Conservation (phyloP, 2,329 filamentous ascomycete genomes). For the Colletotrichum lentis region DNA sequence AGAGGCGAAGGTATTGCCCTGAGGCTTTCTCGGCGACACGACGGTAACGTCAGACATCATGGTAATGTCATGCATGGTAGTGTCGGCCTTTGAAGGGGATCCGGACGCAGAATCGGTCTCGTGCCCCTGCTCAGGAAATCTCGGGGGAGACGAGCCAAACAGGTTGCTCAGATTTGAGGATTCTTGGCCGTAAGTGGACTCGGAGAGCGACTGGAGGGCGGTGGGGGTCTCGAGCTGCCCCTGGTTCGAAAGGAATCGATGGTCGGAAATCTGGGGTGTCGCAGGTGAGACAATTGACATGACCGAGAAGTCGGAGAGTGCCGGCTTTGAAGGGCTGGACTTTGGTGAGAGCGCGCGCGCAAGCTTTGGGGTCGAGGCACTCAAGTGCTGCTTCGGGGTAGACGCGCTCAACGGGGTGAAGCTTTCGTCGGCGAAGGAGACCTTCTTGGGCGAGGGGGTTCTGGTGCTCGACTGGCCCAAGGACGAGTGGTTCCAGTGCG, state of each 20-base stretch:
- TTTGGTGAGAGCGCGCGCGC: slow-evolving; percentile 11
- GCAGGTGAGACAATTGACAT: slow-evolving; percentile 22
- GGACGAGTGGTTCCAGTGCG: not conserved
- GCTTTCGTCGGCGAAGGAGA: slow-evolving; percentile 27
- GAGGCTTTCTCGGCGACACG: slow-evolving; percentile 1
- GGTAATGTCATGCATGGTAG: slow-evolving; percentile 28
- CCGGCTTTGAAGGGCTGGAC: slow-evolving; percentile 21
- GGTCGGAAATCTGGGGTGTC: not conserved
- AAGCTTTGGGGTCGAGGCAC: slow-evolving; percentile 11
- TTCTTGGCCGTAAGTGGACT: not conserved
- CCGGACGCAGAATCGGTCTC: slow-evolving; percentile 5
- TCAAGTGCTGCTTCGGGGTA: not conserved
- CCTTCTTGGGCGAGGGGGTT: slow-evolving; percentile 30
- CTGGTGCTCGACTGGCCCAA: not conserved
- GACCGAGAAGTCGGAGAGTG: slow-evolving; percentile 19
- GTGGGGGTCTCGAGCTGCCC: not conserved
- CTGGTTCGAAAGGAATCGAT: slow-evolving; percentile 2
- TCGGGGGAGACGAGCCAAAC: not conserved
- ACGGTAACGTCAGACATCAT: slow-evolving; percentile 26
- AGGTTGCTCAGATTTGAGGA: not conserved
- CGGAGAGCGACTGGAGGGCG: slow-evolving; percentile 1
- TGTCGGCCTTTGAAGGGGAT: slow-evolving; percentile 24
- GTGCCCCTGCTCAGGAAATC: not conserved
- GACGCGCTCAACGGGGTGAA: slow-evolving; percentile 11
- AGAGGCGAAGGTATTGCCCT: not conserved